These are phyloP conservation scores for Auricularia auricula-judae DNA, from an alignment of 768 basidiomycete genomes.

Conservation along the genomic window DNA sequence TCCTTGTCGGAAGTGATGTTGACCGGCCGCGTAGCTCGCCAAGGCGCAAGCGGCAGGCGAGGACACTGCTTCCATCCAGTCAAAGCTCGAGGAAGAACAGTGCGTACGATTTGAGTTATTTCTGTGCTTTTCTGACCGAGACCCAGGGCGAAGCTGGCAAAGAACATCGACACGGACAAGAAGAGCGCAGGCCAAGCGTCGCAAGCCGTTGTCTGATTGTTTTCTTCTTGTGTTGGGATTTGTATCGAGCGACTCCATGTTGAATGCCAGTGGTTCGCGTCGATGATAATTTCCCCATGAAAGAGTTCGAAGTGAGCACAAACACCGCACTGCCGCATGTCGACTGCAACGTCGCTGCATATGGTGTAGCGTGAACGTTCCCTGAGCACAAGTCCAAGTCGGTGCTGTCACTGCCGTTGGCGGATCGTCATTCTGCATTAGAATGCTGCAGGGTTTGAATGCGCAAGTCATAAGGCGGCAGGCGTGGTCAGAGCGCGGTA, in stretches of 20 bases:
- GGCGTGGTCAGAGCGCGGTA: no score
- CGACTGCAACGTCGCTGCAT: no score
- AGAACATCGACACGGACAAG: constrained; percentile 25
- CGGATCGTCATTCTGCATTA: no score
- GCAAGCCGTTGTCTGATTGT: constrained; percentile 15
- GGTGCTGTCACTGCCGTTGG: no score
- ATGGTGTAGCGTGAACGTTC: no score
- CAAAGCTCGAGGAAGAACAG: constrained; percentile 19
- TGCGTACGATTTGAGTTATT: background rate
- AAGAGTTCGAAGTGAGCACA: background rate
- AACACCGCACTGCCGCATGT: no score
- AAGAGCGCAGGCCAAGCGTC: constrained; percentile 21
- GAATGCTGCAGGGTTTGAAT: no score
- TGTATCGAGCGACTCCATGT: background rate
- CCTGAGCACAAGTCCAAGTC: no score
- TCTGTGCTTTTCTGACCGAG: background rate
- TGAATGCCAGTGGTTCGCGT: background rate
- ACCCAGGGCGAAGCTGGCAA: constrained; percentile 22
- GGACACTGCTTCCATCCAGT: constrained; percentile 19
- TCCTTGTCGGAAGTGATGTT: background rate
- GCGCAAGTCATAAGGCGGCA: no score
- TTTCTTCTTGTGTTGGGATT: background rate
- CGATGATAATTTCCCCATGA: background rate
- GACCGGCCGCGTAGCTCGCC: constrained; percentile 21
- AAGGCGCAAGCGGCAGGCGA: constrained; percentile 22